phyloP scores from a whole-genome alignment of 2,329 filamentous ascomycete genomes.

The Cephalotrichum gorgonifer region DNA sequence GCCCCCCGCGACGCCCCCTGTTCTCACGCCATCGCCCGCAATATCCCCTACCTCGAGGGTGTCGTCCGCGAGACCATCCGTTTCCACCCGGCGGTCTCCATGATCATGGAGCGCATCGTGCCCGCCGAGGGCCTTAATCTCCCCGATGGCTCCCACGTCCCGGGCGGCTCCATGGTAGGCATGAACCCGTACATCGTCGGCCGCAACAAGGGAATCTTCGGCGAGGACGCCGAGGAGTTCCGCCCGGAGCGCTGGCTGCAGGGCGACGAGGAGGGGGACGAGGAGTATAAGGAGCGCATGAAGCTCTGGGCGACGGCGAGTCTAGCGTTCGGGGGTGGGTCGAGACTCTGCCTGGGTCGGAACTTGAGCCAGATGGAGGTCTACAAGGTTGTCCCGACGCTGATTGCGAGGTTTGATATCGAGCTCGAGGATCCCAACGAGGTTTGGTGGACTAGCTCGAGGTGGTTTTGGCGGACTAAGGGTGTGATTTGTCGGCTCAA shows the following conservation, averaged over 20 bases:
- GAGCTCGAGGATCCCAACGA: conserved; percentile 16
- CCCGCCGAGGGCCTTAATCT: conserved; percentile 25
- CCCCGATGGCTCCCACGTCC: conserved; percentile 18
- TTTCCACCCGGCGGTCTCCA: conserved; percentile 31
- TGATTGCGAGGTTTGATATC: conserved; percentile 31
- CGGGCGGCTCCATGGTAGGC: conserved; percentile 18
- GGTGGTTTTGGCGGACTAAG: conserved; percentile 12
- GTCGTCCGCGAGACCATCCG: conserved; percentile 37
- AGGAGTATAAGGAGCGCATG: conserved; percentile 20
- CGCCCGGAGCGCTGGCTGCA: conserved; percentile 35
- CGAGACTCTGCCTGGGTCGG: conserved; percentile 21
- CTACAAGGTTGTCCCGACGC: conserved; percentile 27
- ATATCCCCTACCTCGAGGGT: conserved; percentile 24
- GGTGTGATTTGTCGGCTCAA: conserved; percentile 11
- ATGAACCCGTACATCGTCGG: conserved; percentile 24
- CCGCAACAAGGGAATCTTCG: conserved; percentile 27
- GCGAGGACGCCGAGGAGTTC: conserved; percentile 30
- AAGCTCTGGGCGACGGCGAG: conserved; percentile 22
- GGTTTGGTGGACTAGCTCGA: conserved; percentile 10
- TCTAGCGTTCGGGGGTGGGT: conserved; percentile 21
- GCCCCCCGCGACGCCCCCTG: conserved; percentile 12
- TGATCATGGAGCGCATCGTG: conserved; percentile 34
- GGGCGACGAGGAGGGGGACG: conserved; percentile 18
- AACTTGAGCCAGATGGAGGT: conserved; percentile 21
- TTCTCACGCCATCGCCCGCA: conserved; percentile 10